Percentiles rank a stretch among this genome's conserved stretches.
Conservation (phyloP, 2,329 filamentous ascomycete genomes). For the Xylaria digitata region DNA sequence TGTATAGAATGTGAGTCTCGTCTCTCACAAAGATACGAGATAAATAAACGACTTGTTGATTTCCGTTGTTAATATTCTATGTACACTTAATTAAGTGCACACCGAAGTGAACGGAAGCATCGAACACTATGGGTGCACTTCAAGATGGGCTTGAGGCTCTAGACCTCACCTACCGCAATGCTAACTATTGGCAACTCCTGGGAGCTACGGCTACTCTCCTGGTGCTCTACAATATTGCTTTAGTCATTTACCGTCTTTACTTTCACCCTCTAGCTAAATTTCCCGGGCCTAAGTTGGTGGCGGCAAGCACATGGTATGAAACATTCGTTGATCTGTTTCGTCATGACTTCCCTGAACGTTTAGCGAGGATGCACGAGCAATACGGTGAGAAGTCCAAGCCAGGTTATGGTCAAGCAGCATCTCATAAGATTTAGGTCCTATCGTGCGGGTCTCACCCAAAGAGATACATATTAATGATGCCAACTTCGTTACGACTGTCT, state of each 20-base stretch:
- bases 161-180: conserved; percentile 6
- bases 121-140: conserved; percentile 17
- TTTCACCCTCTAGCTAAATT: conserved; percentile 32
- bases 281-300: conserved; percentile 31
- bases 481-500: conserved; percentile 22
- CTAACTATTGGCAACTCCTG: conserved; percentile 16
- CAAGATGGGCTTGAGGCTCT: conserved; percentile 14
- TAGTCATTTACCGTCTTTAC: conserved; percentile 30
- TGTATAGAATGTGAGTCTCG: conserved; percentile 1
- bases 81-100: background rate
- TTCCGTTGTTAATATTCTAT: background rate
- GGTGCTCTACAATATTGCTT: conserved; percentile 7
- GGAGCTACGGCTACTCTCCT: conserved; percentile 2
- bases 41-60: background rate
- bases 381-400: conserved; percentile 27
- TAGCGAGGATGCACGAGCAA: conserved; percentile 31
- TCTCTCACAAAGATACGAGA: background rate
- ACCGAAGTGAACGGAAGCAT: background rate
- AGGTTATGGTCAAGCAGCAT: background rate
- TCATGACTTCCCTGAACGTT: conserved; percentile 32
- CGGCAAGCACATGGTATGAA: conserved; percentile 31
- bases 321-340: conserved; percentile 27
- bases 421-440: conserved; percentile 29
- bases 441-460: conserved; percentile 31
- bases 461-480: conserved; percentile 29